These are phyloP conservation scores for Cokeromyces recurvatus DNA, from an alignment of 371 early-diverging fungal genomes.

Conservation along the genomic window DNA sequence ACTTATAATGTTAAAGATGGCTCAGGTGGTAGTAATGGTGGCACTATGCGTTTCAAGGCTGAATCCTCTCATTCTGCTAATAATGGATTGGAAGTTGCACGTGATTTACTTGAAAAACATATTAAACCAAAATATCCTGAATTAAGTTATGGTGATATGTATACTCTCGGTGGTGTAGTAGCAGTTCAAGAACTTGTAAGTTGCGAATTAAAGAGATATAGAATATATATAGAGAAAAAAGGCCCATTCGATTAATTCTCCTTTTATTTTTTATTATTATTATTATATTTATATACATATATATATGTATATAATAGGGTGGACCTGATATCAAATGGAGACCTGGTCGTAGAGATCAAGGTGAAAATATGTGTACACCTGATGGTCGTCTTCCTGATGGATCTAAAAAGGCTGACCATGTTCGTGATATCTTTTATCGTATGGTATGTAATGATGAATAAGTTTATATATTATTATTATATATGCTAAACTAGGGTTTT, in stretches of 20 bases:
- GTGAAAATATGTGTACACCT: constrained; percentile 57
- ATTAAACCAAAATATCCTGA: constrained; percentile 68
- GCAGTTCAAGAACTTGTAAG: constrained; percentile 19
- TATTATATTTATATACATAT: not conserved
- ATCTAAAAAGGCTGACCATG: constrained; percentile 57
- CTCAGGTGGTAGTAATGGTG: constrained; percentile 79
- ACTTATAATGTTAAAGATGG: constrained; percentile 63
- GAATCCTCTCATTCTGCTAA: constrained; percentile 74
- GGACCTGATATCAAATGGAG: constrained; percentile 75
- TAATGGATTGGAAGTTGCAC: constrained; percentile 72
- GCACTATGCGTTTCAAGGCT: constrained; percentile 65
- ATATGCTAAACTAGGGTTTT: too few species aligned
- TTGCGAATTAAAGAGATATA: too few species aligned
- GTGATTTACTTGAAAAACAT: constrained; percentile 58
- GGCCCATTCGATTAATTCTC: not conserved
- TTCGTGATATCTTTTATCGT: constrained; percentile 65
- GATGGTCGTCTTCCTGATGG: constrained; percentile 86
- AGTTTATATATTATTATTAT: not conserved
- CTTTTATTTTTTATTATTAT: not conserved
- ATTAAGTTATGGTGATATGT: constrained; percentile 78
- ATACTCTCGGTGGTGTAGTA: constrained; percentile 57
- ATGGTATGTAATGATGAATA: constrained; percentile 36
- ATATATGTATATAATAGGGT: constrained; percentile 40
- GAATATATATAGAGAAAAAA: too few species aligned
- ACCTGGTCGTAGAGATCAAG: constrained; percentile 70